These are phyloP conservation scores for Collybiopsis luxurians DNA, from an alignment of 768 basidiomycete species.

Conservation along the genomic window DNA sequence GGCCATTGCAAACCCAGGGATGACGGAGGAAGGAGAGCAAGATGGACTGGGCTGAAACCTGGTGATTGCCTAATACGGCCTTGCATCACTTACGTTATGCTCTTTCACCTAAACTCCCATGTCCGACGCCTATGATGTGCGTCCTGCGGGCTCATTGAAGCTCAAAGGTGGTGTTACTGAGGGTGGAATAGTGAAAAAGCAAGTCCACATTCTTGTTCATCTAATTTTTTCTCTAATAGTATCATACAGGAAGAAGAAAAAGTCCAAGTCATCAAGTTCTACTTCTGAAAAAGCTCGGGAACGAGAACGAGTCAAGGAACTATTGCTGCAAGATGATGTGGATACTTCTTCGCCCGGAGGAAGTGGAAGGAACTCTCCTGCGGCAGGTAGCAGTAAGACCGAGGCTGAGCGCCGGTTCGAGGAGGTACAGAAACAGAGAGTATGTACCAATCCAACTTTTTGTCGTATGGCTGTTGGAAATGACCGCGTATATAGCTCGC, in stretches of 20 bases:
- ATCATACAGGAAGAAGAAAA: constrained; percentile 79
- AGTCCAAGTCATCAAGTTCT: constrained; percentile 52
- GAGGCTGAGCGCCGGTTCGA: constrained; percentile 89
- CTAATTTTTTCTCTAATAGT: constrained; percentile 9
- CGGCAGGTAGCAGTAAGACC: constrained; percentile 55
- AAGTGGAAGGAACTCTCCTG: constrained; percentile 62
- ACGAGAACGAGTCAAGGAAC: constrained; percentile 49
- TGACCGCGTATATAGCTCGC: constrained; percentile 47
- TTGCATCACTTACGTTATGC: constrained; percentile 4
- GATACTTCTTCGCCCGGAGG: constrained; percentile 47
- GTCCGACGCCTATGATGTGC: constrained; percentile 77
- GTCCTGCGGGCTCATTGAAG: constrained; percentile 86
- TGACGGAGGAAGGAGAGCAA: constrained; percentile 11
- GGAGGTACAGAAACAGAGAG: constrained; percentile 78
- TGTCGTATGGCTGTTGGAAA: not conserved
- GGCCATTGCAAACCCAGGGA: constrained; percentile 49
- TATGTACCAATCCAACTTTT: constrained; percentile 32
- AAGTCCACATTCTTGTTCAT: constrained; percentile 20
- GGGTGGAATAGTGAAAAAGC: constrained; percentile 86
- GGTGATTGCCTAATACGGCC: no score
- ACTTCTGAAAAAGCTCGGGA: constrained; percentile 37
- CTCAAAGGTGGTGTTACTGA: constrained; percentile 81
- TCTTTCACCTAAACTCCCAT: constrained; percentile 35
- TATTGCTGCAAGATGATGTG: constrained; percentile 45
- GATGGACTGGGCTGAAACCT: constrained; percentile 9